These are phyloP conservation scores for Alternaria hordeiaustralica DNA, from an alignment of 2,329 filamentous ascomycete species.

Conservation along the genomic window DNA sequence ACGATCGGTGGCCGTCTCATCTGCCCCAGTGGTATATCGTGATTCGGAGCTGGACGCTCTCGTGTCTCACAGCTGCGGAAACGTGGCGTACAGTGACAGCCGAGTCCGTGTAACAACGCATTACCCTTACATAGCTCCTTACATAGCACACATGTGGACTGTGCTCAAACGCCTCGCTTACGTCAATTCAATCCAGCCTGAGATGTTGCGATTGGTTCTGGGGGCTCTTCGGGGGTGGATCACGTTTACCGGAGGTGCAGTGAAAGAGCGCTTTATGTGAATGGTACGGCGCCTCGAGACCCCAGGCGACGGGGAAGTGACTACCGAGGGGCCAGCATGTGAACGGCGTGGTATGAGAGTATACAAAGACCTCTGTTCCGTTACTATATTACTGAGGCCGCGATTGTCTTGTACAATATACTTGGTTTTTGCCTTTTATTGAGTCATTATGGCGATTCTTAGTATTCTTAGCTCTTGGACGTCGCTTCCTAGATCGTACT, in stretches of 20 bases:
- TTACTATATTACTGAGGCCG: neutral
- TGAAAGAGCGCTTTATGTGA: neutral
- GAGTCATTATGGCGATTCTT: neutral
- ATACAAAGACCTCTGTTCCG: neutral
- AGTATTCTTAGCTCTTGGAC: slow-evolving; percentile 1
- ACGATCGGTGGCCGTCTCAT: neutral
- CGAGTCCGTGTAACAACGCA: slow-evolving; percentile 2
- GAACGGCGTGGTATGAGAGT: neutral
- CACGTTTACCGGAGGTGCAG: slow-evolving; percentile 4
- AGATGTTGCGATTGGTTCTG: neutral
- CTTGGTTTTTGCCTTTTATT: neutral
- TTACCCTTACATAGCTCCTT: slow-evolving; percentile 6
- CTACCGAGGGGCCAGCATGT: neutral
- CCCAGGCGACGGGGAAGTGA: neutral
- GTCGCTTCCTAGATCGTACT: neutral
- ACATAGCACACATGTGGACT: slow-evolving; percentile 9
- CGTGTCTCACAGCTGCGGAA: neutral
- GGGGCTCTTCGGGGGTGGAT: neutral
- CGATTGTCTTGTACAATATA: neutral
- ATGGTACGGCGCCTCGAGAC: neutral
- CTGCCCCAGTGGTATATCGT: neutral
- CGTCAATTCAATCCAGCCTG: neutral
- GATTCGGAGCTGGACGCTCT: neutral
- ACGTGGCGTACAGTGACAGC: slow-evolving; percentile 7
- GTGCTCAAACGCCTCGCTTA: slow-evolving; percentile 10